Evolutionary conservation across 2,329 filamentous ascomycete genomes (phyloP), one percentile per base, ranked within the genome.

Genomic region (Rutstroemia sp.): DNA sequence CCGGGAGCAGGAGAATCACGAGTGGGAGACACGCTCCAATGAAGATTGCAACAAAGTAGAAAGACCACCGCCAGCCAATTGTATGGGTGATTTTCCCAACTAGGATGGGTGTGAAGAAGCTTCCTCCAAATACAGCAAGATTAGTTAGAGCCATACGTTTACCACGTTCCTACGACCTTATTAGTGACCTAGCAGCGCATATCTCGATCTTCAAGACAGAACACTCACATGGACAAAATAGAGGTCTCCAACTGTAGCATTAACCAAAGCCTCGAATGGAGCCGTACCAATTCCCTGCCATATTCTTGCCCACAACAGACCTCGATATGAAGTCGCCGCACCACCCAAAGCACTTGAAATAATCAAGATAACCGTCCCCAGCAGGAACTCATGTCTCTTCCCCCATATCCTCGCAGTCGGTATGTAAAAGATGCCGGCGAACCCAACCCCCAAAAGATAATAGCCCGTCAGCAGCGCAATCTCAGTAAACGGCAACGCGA

Each of bases 401-500:
- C 92, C 92, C 88, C 89, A 96, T 61, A 96, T 86, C 57, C 92
- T 83, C 19, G 89, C 90, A 0, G 87, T 89, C 0, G 92, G 89
- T 2, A 96, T 91, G 71, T 92, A 92, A 61, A 96, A 78, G 70
- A 94, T 83, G 51, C 89, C 91, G 1, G 87, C 87, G 14, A 90
- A 75, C 10, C 89, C 91, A 2, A 90, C 88, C 19, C 90, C 92
- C 27, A 92, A 81, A 19, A 96, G 78, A 70, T 90, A 92, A 71
- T 92, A 95, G 53, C 91, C 92, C 0, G 92, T 96, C 42, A 96
- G 74, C 12, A 94, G 76, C 3, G 91, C 91, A 57, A 92, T 83
- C 45, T 85, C 76, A n/a, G 86, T 88, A 66, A 96, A 89, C 49
- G 78, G 76, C 48, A 77, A 75, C 6, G 69, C 61, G 70, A 91